Conservation (phyloP, 2,329 filamentous ascomycete genomes). For the Colletotrichum horii region DNA sequence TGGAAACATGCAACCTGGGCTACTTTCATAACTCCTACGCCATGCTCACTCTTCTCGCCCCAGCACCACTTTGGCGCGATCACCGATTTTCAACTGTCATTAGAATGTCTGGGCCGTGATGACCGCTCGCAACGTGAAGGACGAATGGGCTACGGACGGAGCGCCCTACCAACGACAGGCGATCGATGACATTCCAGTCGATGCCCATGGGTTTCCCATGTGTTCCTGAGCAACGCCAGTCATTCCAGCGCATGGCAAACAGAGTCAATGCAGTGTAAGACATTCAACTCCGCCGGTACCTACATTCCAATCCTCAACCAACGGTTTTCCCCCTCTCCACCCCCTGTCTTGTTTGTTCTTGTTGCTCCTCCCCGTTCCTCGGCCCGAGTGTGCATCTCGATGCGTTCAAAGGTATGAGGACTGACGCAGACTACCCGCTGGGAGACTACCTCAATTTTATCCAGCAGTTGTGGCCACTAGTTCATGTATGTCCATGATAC, state of each 20-base stretch:
- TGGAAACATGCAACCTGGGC: neutral
- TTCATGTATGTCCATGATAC: neutral
- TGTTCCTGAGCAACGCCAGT: neutral
- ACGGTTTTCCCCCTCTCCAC: neutral
- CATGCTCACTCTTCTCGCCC: neutral
- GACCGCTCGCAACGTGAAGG: neutral
- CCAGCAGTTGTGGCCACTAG: neutral
- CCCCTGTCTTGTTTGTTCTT: neutral
- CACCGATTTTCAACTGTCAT: neutral
- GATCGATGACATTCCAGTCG: neutral
- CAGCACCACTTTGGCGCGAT: neutral
- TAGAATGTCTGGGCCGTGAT: neutral
- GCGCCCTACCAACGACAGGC: neutral
- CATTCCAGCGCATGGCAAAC: neutral
- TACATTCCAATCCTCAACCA: neutral
- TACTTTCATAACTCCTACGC: neutral
- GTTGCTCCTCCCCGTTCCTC: neutral
- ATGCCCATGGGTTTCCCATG: neutral
- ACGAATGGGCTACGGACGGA: neutral
- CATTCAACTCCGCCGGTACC: neutral
- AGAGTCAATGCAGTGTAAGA: neutral
- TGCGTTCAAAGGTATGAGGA: neutral
- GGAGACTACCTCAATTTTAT: neutral
- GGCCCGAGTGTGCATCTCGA: neutral
- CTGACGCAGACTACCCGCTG: neutral